Evolutionary conservation across 352 stramenopile species (phyloP).

Genomic region (Globisporangium apiculatum): DNA sequence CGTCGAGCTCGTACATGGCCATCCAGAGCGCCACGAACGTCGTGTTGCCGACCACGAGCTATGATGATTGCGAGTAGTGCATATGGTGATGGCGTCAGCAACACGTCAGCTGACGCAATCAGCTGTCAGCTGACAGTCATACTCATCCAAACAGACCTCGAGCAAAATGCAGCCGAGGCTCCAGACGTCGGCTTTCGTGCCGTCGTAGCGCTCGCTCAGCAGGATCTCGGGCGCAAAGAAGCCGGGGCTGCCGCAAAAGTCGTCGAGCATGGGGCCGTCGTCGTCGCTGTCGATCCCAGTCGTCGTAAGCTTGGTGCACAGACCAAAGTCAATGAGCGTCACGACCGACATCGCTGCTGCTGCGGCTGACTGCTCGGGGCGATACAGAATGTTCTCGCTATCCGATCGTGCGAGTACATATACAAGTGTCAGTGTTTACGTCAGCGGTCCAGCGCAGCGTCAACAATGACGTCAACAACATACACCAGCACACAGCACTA

Average conservation of each 20-base stretch:
- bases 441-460: no score
- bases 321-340: constrained; percentile 80
- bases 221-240: constrained; percentile 87
- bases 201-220: constrained; percentile 54
- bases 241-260: constrained; percentile 77
- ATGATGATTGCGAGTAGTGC: no score
- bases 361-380: constrained; percentile 11
- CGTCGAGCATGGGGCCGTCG: constrained; percentile 32
- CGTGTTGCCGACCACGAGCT: constrained; percentile 73
- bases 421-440: no score
- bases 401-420: neutral
- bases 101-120: no score
- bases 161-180: constrained; percentile 81
- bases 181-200: constrained; percentile 78
- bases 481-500: no score
- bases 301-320: constrained; percentile 46
- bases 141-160: constrained; percentile 25
- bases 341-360: constrained; percentile 18
- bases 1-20: constrained; percentile 68
- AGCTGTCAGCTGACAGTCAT: no score
- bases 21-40: constrained; percentile 85
- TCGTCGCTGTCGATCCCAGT: neutral
- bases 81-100: no score
- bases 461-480: no score
- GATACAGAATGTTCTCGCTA: constrained; percentile 72